A percentile compares a stretch with the other conserved stretches of the same genome.
phyloP scores from a whole-genome alignment of 176 grass and related monocot genomes.

The Typha latifolia region DNA sequence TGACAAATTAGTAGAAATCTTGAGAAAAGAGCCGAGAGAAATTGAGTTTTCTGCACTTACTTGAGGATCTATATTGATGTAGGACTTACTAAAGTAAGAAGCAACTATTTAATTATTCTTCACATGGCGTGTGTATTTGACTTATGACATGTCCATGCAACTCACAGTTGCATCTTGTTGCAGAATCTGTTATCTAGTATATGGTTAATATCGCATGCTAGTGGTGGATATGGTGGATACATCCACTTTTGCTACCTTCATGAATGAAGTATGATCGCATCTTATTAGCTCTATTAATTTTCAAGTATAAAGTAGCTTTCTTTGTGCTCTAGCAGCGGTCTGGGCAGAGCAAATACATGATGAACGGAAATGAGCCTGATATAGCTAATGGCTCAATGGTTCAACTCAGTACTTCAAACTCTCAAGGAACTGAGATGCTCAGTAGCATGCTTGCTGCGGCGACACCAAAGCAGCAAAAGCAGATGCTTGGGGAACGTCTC shows the following conservation, averaged over 20 bases:
- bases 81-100: too few relatives aligned
- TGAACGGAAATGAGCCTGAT: slow-evolving; percentile 21
- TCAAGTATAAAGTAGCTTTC: background rate
- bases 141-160: too few relatives aligned
- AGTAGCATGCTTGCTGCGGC: slow-evolving; percentile 29
- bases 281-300: background rate
- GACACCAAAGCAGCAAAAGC: slow-evolving; percentile 31
- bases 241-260: slow-evolving; percentile 3
- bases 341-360: slow-evolving; percentile 35
- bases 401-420: slow-evolving; percentile 34
- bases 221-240: background rate
- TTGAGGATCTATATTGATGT: background rate
- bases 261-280: background rate
- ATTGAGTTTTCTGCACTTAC: background rate
- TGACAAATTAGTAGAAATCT: background rate
- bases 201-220: background rate
- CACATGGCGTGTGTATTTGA: too few relatives aligned
- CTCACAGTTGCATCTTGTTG: too few relatives aligned
- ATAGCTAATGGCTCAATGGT: slow-evolving; percentile 25
- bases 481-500: slow-evolving; percentile 47
- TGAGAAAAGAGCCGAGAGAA: background rate
- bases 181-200: too few relatives aligned
- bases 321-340: slow-evolving; percentile 25
- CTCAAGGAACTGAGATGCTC: slow-evolving; percentile 32
- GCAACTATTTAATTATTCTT: too few relatives aligned